Evolutionary conservation across 495 filamentous ascomycete genomes (phyloP), one percentile per base, ranked within the genome.

Genomic region (Extremus antarcticus): DNA sequence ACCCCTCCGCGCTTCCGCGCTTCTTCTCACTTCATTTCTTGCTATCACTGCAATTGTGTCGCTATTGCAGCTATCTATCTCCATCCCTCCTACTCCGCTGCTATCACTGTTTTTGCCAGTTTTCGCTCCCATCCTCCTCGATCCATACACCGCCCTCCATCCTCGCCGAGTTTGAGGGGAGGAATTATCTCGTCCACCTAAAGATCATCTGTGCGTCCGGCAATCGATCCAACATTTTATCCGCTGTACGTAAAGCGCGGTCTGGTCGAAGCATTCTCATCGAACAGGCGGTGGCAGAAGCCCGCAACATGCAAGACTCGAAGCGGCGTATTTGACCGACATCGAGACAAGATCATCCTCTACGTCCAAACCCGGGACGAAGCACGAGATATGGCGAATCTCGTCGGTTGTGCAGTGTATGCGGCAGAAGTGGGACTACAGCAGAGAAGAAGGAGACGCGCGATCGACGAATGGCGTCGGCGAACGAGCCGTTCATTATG

Each of bases 141-240:
- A n/a, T n/a, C n/a, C n/a, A n/a, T n/a, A n/a, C n/a, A n/a, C n/a
- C 47, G n/a, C 47, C 24, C 13, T 22, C 47, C 4, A 50, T 50
- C 10, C 47, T 23, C 16, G 47, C 47, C 7, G 47, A 50, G 47
- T 50, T 50, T 29, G 24, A 29, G 24, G 47, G 25, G 47, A 13
- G 24, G 19, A 50, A 50, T 19, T 50, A 50, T 29, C 47, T 50
- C n/a, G 13, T 50, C n/a, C 13, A 50, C 24, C 47, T 23, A 13
- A 50, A 50, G 23, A 24, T 50, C 13, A 29, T 50, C 24, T 10
- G 47, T 13, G 47, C 24, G 24, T 29, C 47, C 10, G 25, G 19
- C 4, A 50, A 50, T 24, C 23, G 24, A 19, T 23, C 47, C 16
- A 50, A 50, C 47, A 22, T 50, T 23, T 50, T 50, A 9, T 50